Evolutionary conservation across 495 filamentous ascomycete species (phyloP), one percentile per base, ranked within the genome.

Genomic region (Niebla homalea): DNA sequence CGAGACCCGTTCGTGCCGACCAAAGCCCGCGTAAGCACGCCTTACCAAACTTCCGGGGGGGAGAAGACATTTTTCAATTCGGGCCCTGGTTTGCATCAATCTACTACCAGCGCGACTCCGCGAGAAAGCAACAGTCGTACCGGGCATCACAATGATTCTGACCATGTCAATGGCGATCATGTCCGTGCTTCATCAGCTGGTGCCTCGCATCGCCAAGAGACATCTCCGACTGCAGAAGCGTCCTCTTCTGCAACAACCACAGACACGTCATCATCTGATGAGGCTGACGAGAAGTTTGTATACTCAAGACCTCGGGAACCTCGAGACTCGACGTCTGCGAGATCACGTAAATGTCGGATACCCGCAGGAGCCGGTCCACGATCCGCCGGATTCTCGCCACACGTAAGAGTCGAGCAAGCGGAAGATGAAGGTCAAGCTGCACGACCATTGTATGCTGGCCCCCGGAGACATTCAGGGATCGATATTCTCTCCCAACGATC

Each of bases 41-140:
- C 81, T 0, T 92, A 94, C 59, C 73, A 78, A 35, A 76, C 72
- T 3, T 64, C 75, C 25, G 76, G 78, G 45, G 85, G 85, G 15
- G 87, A 92, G 59, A 84, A 75, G 68, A 82, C 78, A 0, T 71
- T 72, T 52, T 68, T 79, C 50, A 64, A 64, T 6, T 69, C 64
- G 52, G 29, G 29, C 7, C 63, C 69, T 22, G 62, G 61, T 16
- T 54, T 79, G 14, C 61, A 64, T 11, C 67, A 72, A 38, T 70
- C 74, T 21, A 53, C 66, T 75, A 66, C 53, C 61, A 63, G 49
- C 68, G 74, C n/a, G 64, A 67, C 42, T 64, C 72, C 10, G 60
- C 72, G 11, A 64, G 68, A 37, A 41, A 54, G 12, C 55, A 58
- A 43, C 49, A 50, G 58, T 51, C 52, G 45, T 15, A 45, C 54